Evolutionary conservation across 441 rosid species (phyloP), one percentile per base, ranked within the genome.

Genomic region (Brassica balearica): DNA sequence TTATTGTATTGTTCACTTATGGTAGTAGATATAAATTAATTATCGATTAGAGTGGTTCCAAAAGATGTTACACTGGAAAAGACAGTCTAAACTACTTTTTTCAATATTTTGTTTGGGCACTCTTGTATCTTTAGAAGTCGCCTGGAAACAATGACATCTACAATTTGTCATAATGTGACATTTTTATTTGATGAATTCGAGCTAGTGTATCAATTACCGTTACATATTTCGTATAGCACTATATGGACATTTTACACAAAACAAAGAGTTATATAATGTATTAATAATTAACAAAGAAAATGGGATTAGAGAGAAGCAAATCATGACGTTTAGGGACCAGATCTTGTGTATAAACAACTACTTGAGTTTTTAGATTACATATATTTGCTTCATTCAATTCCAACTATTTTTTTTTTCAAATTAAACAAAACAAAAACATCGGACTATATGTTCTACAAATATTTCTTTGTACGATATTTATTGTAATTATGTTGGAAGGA

Each of bases 141-240:
- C 76, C 76, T 75, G 82, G 64, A 74, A 56, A 70, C 4, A 75
- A 75, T 65, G 79, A 75, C 76, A 74, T 56, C 10, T 69, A 17
- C 66, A 51, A 69, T 92, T 75, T 92, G 96, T 80, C 71, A 51
- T 67, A 34, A 68, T 73, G 19, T 67, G 56, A 34, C 34, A 4
- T 29, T 29, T 29, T 29, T 29, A n/a, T 69, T 53, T 68, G 36
- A 6, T 68, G 8, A 65, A 65, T 15, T 22, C 15, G 60, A 32
- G 10, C 59, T 53, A 15, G 59, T 51, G 15, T n/a, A 48, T 48
- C 17, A 48, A 48, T 48, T 48, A n/a, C 17, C 55, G 12, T 51
- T 51, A 51, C 8, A 53, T 55, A 36, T 58, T 58, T 55, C 48
- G 25, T 8, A 34, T 32, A 76, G 3, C 68, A 75, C 29, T 36